Conservation (phyloP, 2,329 filamentous ascomycete species). For the Diplodia sapinea region DNA sequence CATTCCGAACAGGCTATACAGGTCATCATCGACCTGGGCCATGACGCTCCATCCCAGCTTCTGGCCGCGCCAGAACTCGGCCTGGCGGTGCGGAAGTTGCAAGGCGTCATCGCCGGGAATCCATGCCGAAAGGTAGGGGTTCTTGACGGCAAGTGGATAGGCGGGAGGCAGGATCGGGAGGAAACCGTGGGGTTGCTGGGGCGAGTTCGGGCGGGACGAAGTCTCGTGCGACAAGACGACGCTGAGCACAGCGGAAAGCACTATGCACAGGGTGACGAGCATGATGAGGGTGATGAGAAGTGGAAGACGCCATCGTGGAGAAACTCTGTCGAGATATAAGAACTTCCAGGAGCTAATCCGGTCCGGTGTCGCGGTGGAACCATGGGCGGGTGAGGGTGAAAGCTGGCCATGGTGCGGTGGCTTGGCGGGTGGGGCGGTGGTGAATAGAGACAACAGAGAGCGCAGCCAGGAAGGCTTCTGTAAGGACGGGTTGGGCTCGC, state of each 20-base stretch:
- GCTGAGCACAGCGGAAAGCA: constrained; percentile 23
- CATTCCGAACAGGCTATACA: constrained; percentile 52
- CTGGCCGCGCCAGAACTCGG: constrained; percentile 53
- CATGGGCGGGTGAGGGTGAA: too few relatives aligned
- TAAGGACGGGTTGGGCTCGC: neutral
- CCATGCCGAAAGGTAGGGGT: constrained; percentile 53
- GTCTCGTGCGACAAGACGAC: constrained; percentile 18
- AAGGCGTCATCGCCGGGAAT: constrained; percentile 49
- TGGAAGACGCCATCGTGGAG: constrained; percentile 21
- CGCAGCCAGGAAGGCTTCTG: neutral
- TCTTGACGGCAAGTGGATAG: constrained; percentile 53
- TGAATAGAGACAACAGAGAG: neutral
- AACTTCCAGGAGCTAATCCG: neutral
- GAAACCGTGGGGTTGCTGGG: constrained; percentile 30
- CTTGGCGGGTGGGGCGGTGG: neutral
- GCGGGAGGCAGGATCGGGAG: constrained; percentile 48
- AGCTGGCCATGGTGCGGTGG: neutral
- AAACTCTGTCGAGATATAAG: neutral
- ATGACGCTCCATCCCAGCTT: constrained; percentile 52
- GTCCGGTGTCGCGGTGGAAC: too few relatives aligned
- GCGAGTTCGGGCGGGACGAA: neutral
- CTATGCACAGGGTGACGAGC: constrained; percentile 21
- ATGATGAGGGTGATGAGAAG: constrained; percentile 14
- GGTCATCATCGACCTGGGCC: constrained; percentile 46
- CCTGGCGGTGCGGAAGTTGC: constrained; percentile 45